phyloP scores from a whole-genome alignment of 257 asterid genomes.

The Jacaranda mimosifolia region DNA sequence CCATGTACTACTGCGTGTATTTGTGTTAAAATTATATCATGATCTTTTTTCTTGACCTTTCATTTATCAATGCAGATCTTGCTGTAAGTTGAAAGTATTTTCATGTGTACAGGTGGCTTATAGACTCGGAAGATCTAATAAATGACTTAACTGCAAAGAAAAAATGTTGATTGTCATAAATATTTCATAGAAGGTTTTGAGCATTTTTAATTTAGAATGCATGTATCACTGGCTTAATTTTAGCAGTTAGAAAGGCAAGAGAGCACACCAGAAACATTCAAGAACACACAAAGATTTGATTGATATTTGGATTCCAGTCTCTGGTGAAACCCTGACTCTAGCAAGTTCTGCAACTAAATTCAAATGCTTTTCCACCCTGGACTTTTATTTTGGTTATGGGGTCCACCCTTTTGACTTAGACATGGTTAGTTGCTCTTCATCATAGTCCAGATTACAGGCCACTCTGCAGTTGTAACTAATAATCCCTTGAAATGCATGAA shows the following conservation, averaged over 20 bases:
- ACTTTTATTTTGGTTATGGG: slow-evolving; percentile 3
- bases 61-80: slow-evolving; percentile 15
- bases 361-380: not conserved
- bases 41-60: slow-evolving; percentile 29
- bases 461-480: not conserved
- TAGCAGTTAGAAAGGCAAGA: slow-evolving; percentile 7
- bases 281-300: slow-evolving; percentile 11
- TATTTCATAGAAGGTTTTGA: not conserved
- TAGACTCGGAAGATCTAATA: slow-evolving; percentile 11
- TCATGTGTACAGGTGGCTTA: not conserved
- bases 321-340: not conserved
- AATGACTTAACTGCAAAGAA: slow-evolving; percentile 15
- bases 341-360: not conserved
- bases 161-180: not conserved
- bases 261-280: not conserved
- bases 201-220: slow-evolving; percentile 6
- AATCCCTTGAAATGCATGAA: not conserved
- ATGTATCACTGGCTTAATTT: not conserved
- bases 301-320: slow-evolving; percentile 5
- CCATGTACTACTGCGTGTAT: slow-evolving; percentile 12
- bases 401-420: not conserved
- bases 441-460: slow-evolving; percentile 4
- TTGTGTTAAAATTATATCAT: slow-evolving; percentile 10
- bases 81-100: slow-evolving; percentile 20
- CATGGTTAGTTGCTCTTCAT: slow-evolving; percentile 1